These are phyloP conservation scores for Chaetomidium leptoderma DNA, from an alignment of 495 filamentous ascomycete species.

Conservation along the genomic window DNA sequence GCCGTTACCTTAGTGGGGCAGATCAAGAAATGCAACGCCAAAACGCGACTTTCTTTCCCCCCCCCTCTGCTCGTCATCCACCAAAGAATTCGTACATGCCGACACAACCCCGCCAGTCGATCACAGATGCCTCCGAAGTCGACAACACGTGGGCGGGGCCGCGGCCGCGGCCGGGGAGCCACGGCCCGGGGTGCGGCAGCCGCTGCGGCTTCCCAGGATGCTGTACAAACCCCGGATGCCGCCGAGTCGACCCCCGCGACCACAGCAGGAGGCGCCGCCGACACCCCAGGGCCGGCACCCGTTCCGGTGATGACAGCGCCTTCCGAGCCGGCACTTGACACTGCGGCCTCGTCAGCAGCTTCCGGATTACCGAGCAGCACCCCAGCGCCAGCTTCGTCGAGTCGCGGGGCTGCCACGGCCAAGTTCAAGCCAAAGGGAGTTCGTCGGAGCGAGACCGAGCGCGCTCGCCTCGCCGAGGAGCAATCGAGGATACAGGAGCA, in stretches of 20 bases:
- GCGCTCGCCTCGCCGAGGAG: conserved; percentile 39
- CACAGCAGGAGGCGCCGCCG: not conserved
- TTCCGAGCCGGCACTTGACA: conserved; percentile 1
- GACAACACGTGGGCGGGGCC: conserved; percentile 16
- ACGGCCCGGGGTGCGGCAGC: conserved; percentile 15
- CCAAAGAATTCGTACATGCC: not conserved
- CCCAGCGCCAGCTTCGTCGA: not conserved
- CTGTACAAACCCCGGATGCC: conserved; percentile 1
- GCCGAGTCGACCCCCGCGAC: conserved; percentile 2
- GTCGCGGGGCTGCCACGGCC: conserved; percentile 11
- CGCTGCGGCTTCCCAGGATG: conserved; percentile 8
- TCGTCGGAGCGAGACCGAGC: conserved; percentile 40
- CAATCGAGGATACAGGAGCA: conserved; percentile 30
- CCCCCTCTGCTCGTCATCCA: not conserved
- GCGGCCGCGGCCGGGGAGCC: conserved; percentile 18
- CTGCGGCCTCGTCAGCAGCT: not conserved
- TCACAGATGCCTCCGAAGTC: conserved; percentile 19
- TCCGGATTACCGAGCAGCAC: conserved; percentile 8
- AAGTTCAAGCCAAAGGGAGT: conserved; percentile 44
- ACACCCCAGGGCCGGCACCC: conserved; percentile 3
- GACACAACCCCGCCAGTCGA: not conserved
- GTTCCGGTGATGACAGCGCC: not conserved
- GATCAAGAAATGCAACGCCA: conserved; percentile 13
- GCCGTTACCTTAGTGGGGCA: conserved; percentile 8
- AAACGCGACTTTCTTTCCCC: conserved; percentile 11